These are phyloP conservation scores for Xylaria sp. DNA, from an alignment of 2,329 filamentous ascomycete species.

Conservation along the genomic window DNA sequence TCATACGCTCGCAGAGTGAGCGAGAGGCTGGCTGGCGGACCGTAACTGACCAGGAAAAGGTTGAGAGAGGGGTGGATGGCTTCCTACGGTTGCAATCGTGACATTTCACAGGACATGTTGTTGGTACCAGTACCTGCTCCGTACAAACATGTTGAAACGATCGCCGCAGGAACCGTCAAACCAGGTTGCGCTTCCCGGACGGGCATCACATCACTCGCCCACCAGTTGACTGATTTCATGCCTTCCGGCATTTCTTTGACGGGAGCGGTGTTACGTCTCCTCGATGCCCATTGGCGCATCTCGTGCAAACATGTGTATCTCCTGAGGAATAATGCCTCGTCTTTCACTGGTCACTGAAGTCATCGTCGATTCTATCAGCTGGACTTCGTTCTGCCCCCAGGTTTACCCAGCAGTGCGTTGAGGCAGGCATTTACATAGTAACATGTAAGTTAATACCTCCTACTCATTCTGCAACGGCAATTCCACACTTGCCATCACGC, in stretches of 20 bases:
- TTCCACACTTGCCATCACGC: not conserved
- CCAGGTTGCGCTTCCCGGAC: not conserved
- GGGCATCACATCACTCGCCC: not conserved
- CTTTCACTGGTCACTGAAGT: not conserved
- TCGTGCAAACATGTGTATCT: not conserved
- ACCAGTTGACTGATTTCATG: not conserved
- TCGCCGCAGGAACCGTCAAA: not conserved
- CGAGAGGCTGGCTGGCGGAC: too few species aligned
- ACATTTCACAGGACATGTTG: not conserved
- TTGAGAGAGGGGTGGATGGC: too few species aligned
- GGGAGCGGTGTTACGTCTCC: not conserved
- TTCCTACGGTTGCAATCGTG: too few species aligned
- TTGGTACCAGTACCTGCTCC: not conserved
- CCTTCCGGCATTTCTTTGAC: not conserved
- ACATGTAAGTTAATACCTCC: not conserved
- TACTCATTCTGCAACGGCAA: not conserved
- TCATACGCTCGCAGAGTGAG: too few species aligned
- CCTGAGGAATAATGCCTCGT: not conserved
- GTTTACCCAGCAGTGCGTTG: conserved; percentile 5
- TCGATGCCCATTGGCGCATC: not conserved
- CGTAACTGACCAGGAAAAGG: too few species aligned
- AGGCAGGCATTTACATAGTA: conserved; percentile 2
- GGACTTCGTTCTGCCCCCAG: conserved; percentile 1
- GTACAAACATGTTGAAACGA: not conserved
- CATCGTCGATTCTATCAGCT: conserved; percentile 7